Base-by-base conservation (phyloP, 2,329 filamentous ascomycete genomes). In the Colletotrichum sp. region DNA sequence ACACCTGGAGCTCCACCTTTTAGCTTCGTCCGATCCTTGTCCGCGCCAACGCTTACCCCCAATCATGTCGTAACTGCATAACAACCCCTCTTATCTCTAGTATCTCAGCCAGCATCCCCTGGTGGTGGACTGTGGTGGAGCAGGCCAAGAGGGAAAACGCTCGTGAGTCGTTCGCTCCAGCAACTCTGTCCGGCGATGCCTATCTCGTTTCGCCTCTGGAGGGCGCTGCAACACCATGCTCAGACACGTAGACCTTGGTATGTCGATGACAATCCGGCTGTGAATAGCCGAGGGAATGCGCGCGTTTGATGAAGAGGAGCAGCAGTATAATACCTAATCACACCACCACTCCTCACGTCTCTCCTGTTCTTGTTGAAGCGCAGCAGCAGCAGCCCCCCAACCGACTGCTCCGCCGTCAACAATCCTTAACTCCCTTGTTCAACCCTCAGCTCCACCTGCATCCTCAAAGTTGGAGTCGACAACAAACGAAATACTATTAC, bases 1-100 rank as follows among this genome's bases (percentile, higher is more conserved):
- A 68, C 63, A 68, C 52, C 32, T 68, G 70, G 70, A 72, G 70
- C 70, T 72, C 70, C 70, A 72, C 70, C 70, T 60, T 72, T 68
- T 72, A 72, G 70, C 70, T 72, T 68, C 52, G 52, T 61, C 64
- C 36, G 34, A 72, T 68, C 64, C 70, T 68, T 68, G 70, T 65
- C 39, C 16, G 32, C 28, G 13, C 22, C 69, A 32, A 39, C 28
- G 27, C 63, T 72, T 66, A 68, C 39, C 52, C 44, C 70, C 70
- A n/a, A 28, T 67, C 30, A 71, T 65, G 36, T 27, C 60, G 16
- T 16, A 34, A 48, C 70, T 60, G 65, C 65, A 68, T 27, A 36
- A 12, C 22, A 36, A 15, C 65, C 44, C 65, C 65, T 59, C 65
- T 68, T 68, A 68, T 68, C 65, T 68, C 65, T 34, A 48, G 36